Base-by-base conservation (phyloP, 2,329 filamentous ascomycete genomes). In the Hirsutella thompsonii region DNA sequence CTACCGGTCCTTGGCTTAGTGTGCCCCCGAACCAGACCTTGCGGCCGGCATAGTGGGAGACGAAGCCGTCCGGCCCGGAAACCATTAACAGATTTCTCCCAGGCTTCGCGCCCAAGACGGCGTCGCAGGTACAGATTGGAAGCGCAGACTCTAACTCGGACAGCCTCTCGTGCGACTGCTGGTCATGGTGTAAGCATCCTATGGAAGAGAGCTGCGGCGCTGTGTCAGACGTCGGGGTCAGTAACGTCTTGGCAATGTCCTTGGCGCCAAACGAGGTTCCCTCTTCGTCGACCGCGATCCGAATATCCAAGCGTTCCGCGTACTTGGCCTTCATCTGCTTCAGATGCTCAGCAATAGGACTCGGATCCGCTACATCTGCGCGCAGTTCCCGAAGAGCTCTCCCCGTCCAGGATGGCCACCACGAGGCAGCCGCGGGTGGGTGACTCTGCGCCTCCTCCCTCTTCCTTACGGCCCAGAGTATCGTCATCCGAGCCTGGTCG, bases 61-160 rank as follows among this genome's bases (percentile, higher is more conserved):
- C 72, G 61, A 96, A 96, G 1, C 92, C 90, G 41, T 94, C 86
- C 0, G 92, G 90, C 0, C 92, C 92, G 1, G 88, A 94, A 1
- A 96, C 75, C 42, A 94, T 68, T n/a, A 95, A 66, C 18, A 94
- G 57, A 44, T 79, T 79, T 47, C 72, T 74, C 1, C 74, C 69
- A 1, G 61, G 52, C 10, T 39, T 13, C 10, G 42, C 50, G 5
- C 50, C 52, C 10, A 47, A 37, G 1, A 40, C 42, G 9, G 47
- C 37, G 1, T 47, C 46, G 44, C 58, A 62, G 5, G 46, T 42
- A 47, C 57, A 56, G 20, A 44, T 44, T 36, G 46, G 32, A 30
- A 48, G 47, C 29, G 54, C 44, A 3, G 47, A 37, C 37, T 57
- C 55, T 40, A 61, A 61, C 36, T 61, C 55, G 8, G 58, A 57